Base-by-base conservation (phyloP, 2,329 filamentous ascomycete genomes). In the Graphilbum sp. region DNA sequence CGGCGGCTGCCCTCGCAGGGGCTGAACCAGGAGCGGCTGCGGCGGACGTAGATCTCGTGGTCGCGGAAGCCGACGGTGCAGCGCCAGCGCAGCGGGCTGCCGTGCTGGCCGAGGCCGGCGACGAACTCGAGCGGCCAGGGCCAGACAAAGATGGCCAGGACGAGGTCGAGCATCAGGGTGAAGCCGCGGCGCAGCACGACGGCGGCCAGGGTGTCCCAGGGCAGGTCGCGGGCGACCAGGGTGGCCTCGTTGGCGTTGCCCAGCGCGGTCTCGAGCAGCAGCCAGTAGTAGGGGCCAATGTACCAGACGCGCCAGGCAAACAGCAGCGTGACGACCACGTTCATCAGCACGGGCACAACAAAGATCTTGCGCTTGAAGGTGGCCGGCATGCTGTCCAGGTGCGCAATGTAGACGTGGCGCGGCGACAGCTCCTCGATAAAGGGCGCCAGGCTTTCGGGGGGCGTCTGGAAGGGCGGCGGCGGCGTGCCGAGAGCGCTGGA, bases 331-430 rank as follows among this genome's bases (percentile, higher is more conserved):
- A 95, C 75, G 47, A 62, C 58, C 25, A 79, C 41, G 57, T 95
- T 95, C 59, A 94, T 74, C 16, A 75, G 55, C 16, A 85, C 66
- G 15, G 87, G 85, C 1, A 94, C 75, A 35, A 75, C 50, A 58
- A 94, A 95, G 50, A 92, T 79, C 51, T 83, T 80, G 54, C 72
- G 72, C 60, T 95, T 95, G 59, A 87, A 74, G 21, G 67, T 64
- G 17, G 60, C 57, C 0, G 77, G 75, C 44, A 79, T 75, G 43
- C 59, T 61, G 64, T 95, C 87, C 57, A 93, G 64, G 62, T 94
- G 86, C 23, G 79, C 68, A 50, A 95, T 71, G 67, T 95, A 94
- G 53, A 93, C 69, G 55, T 83, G 74, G 40, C 69, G 60, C 40
- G 69, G 64, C 41, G 75, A 69, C 42, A 94, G 75, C 32, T 64